Base-by-base conservation (phyloP, 129 eudicot genomes). In the Pittosporum tobira region DNA sequence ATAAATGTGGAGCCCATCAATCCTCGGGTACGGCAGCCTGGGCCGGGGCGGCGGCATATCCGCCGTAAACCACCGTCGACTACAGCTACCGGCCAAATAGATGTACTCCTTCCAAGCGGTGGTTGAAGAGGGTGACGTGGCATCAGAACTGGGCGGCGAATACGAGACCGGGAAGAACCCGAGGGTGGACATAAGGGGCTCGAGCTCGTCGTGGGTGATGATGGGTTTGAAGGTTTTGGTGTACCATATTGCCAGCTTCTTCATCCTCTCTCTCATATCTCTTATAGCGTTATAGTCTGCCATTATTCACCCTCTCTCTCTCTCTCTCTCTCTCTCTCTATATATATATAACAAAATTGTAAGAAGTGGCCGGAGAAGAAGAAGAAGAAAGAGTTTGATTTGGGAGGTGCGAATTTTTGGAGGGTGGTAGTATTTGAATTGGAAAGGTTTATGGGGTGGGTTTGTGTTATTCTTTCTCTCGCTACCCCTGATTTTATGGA, bases 181-280 rank as follows among this genome's bases (percentile, higher is more conserved):
- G 13, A 71, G 73, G 23, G 76, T 64, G 31, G 79, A 57, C 76
- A 80, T 49, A 61, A 72, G 64, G 34, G 47, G 82, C 12, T 80
- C 76, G 25, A 80, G 82, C 26, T 80, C 79, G 26, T 76, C 76
- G 52, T 75, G 87, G 13, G 67, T 64, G 45, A 55, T 64, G 20
- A 80, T 53, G 9, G 87, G 87, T 27, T 49, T 76, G 82, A 80
- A 80, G 48, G 63, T 80, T 16, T 65, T 66, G 55, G 82, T 72
- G 61, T 64, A 60, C 87, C 87, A 80, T 9, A 80, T 44, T 5
- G 82, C 68, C 8, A 80, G 74, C 63, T 80, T 80, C 49, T 59
- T 68, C 79, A 69, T 61, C 70, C 70, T 62, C 18, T 60, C 67
- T 51, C 37, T 65, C 81, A 66, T 70, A 38, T 20, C 26, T n/a